These are phyloP conservation scores for Aspergillus jensenii DNA, from an alignment of 2,329 filamentous ascomycete species.

Conservation along the genomic window DNA sequence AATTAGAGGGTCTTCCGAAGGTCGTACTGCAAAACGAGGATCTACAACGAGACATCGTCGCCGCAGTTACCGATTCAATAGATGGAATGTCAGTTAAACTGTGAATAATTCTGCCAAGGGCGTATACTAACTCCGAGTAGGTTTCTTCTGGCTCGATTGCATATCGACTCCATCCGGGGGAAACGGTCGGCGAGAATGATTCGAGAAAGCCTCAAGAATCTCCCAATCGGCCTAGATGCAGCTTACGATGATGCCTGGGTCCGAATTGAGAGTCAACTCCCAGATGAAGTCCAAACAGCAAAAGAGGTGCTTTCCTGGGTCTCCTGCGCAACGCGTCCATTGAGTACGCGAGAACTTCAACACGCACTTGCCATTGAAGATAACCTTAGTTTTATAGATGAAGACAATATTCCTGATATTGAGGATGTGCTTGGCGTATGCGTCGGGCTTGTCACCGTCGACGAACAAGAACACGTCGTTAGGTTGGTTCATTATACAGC, in stretches of 20 bases:
- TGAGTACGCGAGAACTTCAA: conserved; percentile 39
- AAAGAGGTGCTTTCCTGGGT: conserved; percentile 45
- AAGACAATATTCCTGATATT: conserved; percentile 35
- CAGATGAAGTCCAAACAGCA: conserved; percentile 37
- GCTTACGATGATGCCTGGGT: conserved; percentile 46
- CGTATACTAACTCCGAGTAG: conserved; percentile 8
- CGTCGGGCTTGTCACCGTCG: conserved; percentile 34
- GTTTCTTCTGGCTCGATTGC: conserved; percentile 28
- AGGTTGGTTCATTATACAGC: conserved; percentile 36
- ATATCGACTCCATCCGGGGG: conserved; percentile 20
- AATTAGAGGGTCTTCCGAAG: conserved; percentile 19
- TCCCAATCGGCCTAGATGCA: conserved; percentile 31
- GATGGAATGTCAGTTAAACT: conserved; percentile 35
- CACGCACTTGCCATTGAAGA: conserved; percentile 44
- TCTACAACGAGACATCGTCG: conserved; percentile 23
- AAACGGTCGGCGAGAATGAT: conserved; percentile 31
- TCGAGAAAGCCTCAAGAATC: conserved; percentile 26
- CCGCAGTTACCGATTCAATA: conserved; percentile 22
- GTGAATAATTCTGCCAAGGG: not conserved
- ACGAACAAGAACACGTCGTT: conserved; percentile 29
- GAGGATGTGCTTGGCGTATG: conserved; percentile 27
- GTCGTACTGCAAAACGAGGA: conserved; percentile 15
- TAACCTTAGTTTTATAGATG: conserved; percentile 28
- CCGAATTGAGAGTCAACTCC: conserved; percentile 42
- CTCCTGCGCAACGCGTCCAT: conserved; percentile 33